These are phyloP conservation scores for Nakazawaea siamensis DNA, from an alignment of 805 yeast species.

Conservation along the genomic window DNA sequence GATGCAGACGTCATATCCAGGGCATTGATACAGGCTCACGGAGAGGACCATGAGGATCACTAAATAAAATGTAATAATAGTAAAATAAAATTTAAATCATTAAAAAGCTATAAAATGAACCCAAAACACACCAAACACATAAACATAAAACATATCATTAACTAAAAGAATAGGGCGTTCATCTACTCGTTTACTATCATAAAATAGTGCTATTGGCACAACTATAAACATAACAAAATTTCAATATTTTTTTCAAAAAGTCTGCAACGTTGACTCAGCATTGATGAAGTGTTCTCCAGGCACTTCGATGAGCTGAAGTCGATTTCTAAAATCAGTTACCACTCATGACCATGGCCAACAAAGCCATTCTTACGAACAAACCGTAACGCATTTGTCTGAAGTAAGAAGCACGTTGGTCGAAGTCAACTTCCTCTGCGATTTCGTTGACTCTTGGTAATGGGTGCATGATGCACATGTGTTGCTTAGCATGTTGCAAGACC, in stretches of 20 bases:
- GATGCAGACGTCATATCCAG: constrained; percentile 62
- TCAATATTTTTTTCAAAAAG: no score
- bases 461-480: constrained; percentile 98
- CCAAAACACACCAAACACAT: no score
- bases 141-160: no score
- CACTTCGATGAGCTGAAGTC: neutral
- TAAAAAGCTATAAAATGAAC: no score
- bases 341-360: constrained; percentile 96
- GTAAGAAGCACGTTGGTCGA: constrained; percentile 98
- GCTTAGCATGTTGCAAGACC: constrained; percentile 86
- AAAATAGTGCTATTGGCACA: no score
- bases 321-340: constrained; percentile 17
- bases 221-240: no score
- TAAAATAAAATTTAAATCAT: no score
- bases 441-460: constrained; percentile 97
- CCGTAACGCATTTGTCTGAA: constrained; percentile 99
- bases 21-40: constrained; percentile 55
- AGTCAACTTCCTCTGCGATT: constrained; percentile 96
- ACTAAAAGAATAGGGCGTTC: no score
- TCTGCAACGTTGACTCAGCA: no score
- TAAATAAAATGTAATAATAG: neutral
- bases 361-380: constrained; percentile 96
- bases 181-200: no score
- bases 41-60: constrained; percentile 17
- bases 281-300: neutral